Evolutionary conservation across 73 alveolate species (phyloP), one percentile per base, ranked within the genome.

Genomic region (Paramecium primaurelia): DNA sequence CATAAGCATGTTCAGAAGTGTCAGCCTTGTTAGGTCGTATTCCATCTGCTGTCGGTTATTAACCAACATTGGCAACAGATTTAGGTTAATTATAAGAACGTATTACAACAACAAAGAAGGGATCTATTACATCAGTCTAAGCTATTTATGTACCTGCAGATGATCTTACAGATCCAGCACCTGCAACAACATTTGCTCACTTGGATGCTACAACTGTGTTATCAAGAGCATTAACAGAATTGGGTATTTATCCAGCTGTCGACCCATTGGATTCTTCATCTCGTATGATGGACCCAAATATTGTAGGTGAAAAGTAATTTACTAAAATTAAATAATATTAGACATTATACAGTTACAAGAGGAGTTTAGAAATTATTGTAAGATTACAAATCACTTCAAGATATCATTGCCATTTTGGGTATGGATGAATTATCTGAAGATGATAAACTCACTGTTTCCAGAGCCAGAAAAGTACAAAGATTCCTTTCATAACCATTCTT

Each of bases 141-240:
- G 99, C 99, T 32, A 97, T 97, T 88, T 98, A 97, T 94, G 99
- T 96, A 88, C 99, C 99, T 18, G 99, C 99, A 59, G 99, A 98
- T 92, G 99, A 97, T 95, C 86, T 98, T 92, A 97, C 99, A 73
- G 99, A 98, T 92, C 99, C 99, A 7, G 99, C 99, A 22, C 99
- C 99, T 14, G 99, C 99, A 77, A 98, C 99, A 75, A 98, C 99
- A 51, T 98, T 98, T 95, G 99, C 99, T 47, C 99, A 98, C 95
- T 92, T 98, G 96, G 99, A 98, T 77, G 99, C 99, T 59, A 97
- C 99, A 32, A 98, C 99, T 92, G 99, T 97, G 95, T 92, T 96
- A 86, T 96, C 98, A 36, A 87, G 98, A 80, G 98, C 97, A 83
- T 84, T 97, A 71, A 96, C 98, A 71, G 99, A 97, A 96, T 85